These are phyloP conservation scores for Hirsutella minnesotensis DNA, from an alignment of 2,329 filamentous ascomycete species.

Conservation along the genomic window DNA sequence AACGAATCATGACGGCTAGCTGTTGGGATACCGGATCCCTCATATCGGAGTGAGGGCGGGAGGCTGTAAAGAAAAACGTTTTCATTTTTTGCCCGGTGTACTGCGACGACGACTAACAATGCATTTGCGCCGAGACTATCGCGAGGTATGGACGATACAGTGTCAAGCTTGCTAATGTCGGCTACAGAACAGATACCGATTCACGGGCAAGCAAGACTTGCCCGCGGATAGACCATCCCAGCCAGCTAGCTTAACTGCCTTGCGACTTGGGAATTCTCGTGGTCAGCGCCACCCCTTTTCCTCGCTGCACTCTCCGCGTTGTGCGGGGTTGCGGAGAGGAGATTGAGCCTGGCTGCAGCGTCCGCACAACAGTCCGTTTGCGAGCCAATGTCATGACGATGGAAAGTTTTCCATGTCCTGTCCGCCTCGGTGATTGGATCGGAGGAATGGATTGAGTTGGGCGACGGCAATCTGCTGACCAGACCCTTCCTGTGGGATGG, in stretches of 20 bases:
- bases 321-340: slow-evolving; percentile 38
- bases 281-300: slow-evolving; percentile 26
- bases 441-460: background rate
- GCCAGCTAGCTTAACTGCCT: background rate
- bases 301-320: slow-evolving; percentile 38
- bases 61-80: background rate
- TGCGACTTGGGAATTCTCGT: background rate
- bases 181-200: too few species aligned
- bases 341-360: background rate
- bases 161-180: too few species aligned
- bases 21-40: background rate
- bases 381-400: background rate
- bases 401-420: background rate
- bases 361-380: background rate
- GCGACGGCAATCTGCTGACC: background rate
- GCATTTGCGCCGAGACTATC: too few species aligned
- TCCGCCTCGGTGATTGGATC: background rate
- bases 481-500: background rate
- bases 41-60: background rate
- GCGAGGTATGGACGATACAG: too few species aligned
- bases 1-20: slow-evolving; percentile 5
- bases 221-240: background rate
- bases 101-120: too few species aligned
- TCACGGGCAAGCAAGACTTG: too few species aligned
- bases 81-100: too few species aligned